Percentiles rank a stretch among this genome's conserved stretches.
phyloP scores from a whole-genome alignment of 805 yeast species.

The Ogataea trehalophila region DNA sequence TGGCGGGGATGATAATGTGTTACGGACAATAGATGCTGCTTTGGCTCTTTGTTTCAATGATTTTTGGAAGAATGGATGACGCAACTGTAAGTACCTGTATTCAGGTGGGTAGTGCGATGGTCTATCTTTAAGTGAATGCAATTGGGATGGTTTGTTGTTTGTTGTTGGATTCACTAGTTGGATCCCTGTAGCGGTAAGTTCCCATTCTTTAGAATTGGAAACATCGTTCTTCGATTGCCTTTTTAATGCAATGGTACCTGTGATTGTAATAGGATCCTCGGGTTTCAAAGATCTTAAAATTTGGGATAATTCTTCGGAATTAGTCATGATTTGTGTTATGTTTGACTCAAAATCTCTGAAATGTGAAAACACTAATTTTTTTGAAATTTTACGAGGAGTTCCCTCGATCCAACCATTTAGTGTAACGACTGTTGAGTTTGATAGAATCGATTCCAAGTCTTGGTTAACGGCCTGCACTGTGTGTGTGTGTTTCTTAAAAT shows the following conservation, averaged over 20 bases:
- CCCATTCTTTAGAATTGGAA: slow-evolving; percentile 36
- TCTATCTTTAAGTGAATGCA: slow-evolving; percentile 52
- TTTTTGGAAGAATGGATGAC: slow-evolving; percentile 53
- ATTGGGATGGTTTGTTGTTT: slow-evolving; percentile 55
- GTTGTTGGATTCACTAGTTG: slow-evolving; percentile 56
- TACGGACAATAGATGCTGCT: slow-evolving; percentile 42
- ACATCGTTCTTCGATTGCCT: slow-evolving; percentile 27
- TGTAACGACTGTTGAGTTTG: slow-evolving; percentile 30
- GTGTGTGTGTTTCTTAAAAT: slow-evolving; percentile 25
- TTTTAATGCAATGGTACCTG: slow-evolving; percentile 44
- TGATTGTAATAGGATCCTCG: slow-evolving; percentile 71
- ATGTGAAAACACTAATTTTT: slow-evolving; percentile 61
- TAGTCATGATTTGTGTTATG: slow-evolving; percentile 51
- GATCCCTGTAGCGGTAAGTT: slow-evolving; percentile 47
- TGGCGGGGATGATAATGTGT: slow-evolving; percentile 28
- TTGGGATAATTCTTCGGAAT: slow-evolving; percentile 32
- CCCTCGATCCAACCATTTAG: slow-evolving; percentile 83
- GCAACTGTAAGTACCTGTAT: slow-evolving; percentile 73
- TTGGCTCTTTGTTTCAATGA: slow-evolving; percentile 53
- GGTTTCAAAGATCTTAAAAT: slow-evolving; percentile 45
- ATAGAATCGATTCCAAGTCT: slow-evolving; percentile 3
- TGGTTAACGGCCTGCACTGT: slow-evolving; percentile 19
- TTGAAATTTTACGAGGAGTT: slow-evolving; percentile 67
- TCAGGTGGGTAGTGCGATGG: slow-evolving; percentile 70
- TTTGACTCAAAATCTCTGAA: slow-evolving; percentile 73